Base-by-base conservation (phyloP, 495 filamentous ascomycete genomes). In the Penicillium canescens region DNA sequence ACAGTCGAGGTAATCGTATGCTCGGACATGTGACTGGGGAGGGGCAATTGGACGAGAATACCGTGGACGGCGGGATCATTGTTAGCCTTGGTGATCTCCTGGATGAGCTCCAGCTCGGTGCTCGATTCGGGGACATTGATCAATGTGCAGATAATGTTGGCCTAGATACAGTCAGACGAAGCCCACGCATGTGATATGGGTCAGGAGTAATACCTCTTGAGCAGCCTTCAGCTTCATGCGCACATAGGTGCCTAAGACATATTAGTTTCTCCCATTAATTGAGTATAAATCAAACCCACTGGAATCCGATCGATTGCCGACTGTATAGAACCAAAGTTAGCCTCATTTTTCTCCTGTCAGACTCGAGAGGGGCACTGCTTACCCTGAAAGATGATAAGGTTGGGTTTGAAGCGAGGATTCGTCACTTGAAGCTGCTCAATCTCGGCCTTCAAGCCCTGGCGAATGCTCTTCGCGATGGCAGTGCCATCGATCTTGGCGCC, bases 161-260 rank as follows among this genome's bases (percentile, higher is more conserved):
- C 90, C 90, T 95, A 51, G 47, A 52, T 50, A 21, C 20, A 38
- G 37, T 62, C 56, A 39, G 55, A 57, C 52, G 24, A 39, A 53
- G 47, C 16, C 28, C 45, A 24, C 36, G 20, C 16, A 21, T 35
- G 26, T 42, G 42, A 36, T 10, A 48, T 49, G 44, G 38, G 39
- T 26, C 35, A 34, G 38, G 40, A 49, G 42, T 60, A 65, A 46
- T 76, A 93, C 90, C 82, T 98, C 93, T 69, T 92, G 81, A 26
- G 94, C 94, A 50, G 94, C 94, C 79, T 96, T 98, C 63, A 97
- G 71, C 76, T 98, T 98, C 94, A 98, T 98, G 75, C 91, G 91
- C 70, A 98, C 92, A 89, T 98, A 98, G 36, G 94, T 98, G 67
- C 87, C 89, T 94, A 62, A 42, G 57, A 46, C 62, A 57, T 47